Conservation (phyloP, 2,329 filamentous ascomycete species). For the Aspergillus sp. region DNA sequence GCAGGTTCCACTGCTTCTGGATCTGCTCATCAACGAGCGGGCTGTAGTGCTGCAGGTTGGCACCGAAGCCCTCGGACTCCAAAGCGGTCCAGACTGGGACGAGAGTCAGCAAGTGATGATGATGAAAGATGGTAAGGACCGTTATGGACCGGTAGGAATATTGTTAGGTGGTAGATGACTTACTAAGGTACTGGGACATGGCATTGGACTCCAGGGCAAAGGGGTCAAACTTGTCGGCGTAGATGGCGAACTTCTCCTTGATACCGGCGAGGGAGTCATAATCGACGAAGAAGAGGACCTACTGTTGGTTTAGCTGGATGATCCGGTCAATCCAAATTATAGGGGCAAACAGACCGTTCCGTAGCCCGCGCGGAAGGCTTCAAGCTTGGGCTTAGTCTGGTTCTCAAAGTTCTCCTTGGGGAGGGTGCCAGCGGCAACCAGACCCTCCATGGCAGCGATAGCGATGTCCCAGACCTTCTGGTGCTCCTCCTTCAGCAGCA, state of each 20-base stretch:
- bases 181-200: conserved; percentile 71
- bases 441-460: conserved; percentile 60
- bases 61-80: conserved; percentile 78
- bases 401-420: conserved; percentile 57
- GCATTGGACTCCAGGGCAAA: conserved; percentile 75
- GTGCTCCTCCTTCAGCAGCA: conserved; percentile 81
- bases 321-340: neutral
- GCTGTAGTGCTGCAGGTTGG: conserved; percentile 92
- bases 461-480: conserved; percentile 83
- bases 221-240: conserved; percentile 76
- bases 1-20: conserved; percentile 67
- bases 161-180: neutral
- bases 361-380: conserved; percentile 69
- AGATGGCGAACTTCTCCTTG: conserved; percentile 64
- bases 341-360: conserved; percentile 63
- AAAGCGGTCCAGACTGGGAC: conserved; percentile 70
- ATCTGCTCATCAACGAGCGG: conserved; percentile 77
- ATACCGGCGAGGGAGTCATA: conserved; percentile 63
- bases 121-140: too few relatives aligned
- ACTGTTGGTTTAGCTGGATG: too few relatives aligned
- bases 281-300: conserved; percentile 82
- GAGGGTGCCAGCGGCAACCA: conserved; percentile 47
- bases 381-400: conserved; percentile 47
- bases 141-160: too few relatives aligned
- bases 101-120: conserved; percentile 2